Conservation (phyloP, 2,329 filamentous ascomycete genomes). For the Fusarium dlaminii region DNA sequence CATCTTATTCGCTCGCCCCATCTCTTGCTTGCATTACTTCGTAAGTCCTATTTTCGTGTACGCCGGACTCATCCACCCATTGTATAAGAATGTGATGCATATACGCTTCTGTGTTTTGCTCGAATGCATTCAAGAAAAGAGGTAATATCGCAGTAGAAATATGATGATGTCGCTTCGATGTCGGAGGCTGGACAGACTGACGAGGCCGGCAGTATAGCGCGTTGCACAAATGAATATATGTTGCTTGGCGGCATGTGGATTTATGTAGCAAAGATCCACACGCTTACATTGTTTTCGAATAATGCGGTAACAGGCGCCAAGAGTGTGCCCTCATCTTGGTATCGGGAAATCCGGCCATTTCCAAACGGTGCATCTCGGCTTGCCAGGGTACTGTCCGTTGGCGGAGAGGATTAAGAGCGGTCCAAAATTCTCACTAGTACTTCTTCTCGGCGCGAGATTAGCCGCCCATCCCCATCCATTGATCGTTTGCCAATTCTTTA, state of each 20-base stretch:
- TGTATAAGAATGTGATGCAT: constrained; percentile 14
- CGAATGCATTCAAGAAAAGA: neutral
- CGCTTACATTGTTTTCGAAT: neutral
- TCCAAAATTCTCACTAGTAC: neutral
- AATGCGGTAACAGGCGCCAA: neutral
- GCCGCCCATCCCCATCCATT: neutral
- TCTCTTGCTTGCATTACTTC: constrained; percentile 34
- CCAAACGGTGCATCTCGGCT: neutral
- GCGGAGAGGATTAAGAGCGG: neutral
- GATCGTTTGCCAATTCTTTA: constrained; percentile 19
- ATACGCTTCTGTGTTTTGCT: constrained; percentile 9
- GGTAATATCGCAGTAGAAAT: constrained; percentile 1
- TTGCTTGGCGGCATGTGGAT: neutral
- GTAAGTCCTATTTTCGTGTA: constrained; percentile 30
- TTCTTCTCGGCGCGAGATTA: neutral
- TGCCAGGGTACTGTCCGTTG: neutral
- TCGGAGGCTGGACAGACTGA: neutral
- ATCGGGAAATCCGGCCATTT: neutral
- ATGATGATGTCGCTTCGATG: constrained; percentile 9
- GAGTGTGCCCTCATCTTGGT: neutral
- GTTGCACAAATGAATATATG: neutral
- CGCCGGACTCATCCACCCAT: constrained; percentile 9
- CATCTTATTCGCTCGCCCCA: neutral
- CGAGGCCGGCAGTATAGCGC: neutral
- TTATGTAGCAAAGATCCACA: neutral